Percentiles rank a stretch among this genome's conserved stretches.
Evolutionary conservation across 306 rosid species (phyloP).

Genomic region (Trifolium subterraneum): DNA sequence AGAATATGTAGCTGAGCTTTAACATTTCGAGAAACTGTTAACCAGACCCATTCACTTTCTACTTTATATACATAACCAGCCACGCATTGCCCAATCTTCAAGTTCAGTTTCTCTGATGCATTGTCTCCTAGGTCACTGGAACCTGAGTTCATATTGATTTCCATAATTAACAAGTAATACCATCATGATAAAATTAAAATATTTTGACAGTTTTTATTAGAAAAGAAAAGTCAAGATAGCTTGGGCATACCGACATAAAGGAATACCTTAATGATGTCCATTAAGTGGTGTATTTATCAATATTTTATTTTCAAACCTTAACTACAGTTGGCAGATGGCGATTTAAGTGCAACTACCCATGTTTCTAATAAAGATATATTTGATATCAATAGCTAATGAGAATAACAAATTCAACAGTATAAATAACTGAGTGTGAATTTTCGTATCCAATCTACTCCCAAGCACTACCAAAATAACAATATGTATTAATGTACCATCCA

Average conservation of each 20-base stretch:
- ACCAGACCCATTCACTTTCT: conserved; percentile 83
- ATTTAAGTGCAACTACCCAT: conserved; percentile 4
- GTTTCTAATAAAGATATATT: neutral
- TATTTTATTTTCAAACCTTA: neutral
- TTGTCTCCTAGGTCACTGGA: conserved; percentile 51
- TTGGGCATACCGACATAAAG: conserved; percentile 15
- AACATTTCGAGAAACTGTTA: conserved; percentile 68
- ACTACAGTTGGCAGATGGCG: neutral
- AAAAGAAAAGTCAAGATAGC: conserved; percentile 11
- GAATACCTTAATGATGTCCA: conserved; percentile 16
- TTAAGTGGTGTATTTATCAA: neutral
- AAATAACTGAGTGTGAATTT: neutral
- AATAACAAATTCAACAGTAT: neutral
- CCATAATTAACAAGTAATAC: conserved; percentile 15
- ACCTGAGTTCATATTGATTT: conserved; percentile 54
- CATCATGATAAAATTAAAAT: conserved; percentile 3
- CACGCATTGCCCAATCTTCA: conserved; percentile 64
- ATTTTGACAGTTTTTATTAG: conserved; percentile 4
- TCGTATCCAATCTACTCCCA: neutral
- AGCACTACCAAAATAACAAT: neutral
- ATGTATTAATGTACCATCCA: neutral
- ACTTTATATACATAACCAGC: conserved; percentile 82
- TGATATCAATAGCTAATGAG: conserved; percentile 6
- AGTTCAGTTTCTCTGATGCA: conserved; percentile 48
- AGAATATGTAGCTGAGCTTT: conserved; percentile 80